phyloP scores from a whole-genome alignment of 2,329 filamentous ascomycete species.

The Teratosphaeria gauchensis region DNA sequence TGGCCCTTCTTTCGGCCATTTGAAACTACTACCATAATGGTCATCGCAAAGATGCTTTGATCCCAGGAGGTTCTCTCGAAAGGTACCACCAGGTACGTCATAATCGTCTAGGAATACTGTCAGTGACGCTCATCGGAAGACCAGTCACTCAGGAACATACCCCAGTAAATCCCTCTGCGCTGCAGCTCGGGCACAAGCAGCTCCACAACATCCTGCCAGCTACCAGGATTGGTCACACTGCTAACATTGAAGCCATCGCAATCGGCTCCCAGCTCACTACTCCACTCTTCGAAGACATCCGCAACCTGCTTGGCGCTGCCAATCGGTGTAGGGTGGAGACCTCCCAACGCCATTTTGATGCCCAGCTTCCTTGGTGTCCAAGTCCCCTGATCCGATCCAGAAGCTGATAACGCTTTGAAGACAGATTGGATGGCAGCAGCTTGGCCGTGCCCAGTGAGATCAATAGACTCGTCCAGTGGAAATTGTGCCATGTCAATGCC shows the following conservation, averaged over 20 bases:
- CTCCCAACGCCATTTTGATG: slow-evolving; percentile 26
- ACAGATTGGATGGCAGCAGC: slow-evolving; percentile 34
- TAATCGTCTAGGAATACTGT: slow-evolving; percentile 45
- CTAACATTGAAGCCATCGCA: slow-evolving; percentile 68
- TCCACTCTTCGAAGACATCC: slow-evolving; percentile 55
- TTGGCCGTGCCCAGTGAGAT: background rate
- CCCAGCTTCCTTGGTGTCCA: slow-evolving; percentile 36
- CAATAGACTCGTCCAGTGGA: slow-evolving; percentile 44
- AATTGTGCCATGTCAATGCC: slow-evolving; percentile 55
- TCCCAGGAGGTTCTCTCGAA: slow-evolving; percentile 47
- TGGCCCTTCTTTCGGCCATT: background rate
- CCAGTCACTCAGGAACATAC: background rate
- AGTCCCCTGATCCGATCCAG: slow-evolving; percentile 60
- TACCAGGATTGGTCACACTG: slow-evolving; percentile 57
- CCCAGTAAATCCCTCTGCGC: slow-evolving; percentile 35
- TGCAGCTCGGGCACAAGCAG: slow-evolving; percentile 55
- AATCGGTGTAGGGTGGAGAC: slow-evolving; percentile 43
- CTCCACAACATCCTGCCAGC: slow-evolving; percentile 59
- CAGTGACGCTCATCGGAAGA: background rate
- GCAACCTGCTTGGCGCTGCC: slow-evolving; percentile 57
- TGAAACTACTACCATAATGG: background rate
- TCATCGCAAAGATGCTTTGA: background rate
- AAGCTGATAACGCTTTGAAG: slow-evolving; percentile 26
- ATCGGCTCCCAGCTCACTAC: slow-evolving; percentile 49
- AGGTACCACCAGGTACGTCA: slow-evolving; percentile 47